Base-by-base conservation (phyloP, 2,329 filamentous ascomycete species). In the Phaeosphaeriaceae sp. region DNA sequence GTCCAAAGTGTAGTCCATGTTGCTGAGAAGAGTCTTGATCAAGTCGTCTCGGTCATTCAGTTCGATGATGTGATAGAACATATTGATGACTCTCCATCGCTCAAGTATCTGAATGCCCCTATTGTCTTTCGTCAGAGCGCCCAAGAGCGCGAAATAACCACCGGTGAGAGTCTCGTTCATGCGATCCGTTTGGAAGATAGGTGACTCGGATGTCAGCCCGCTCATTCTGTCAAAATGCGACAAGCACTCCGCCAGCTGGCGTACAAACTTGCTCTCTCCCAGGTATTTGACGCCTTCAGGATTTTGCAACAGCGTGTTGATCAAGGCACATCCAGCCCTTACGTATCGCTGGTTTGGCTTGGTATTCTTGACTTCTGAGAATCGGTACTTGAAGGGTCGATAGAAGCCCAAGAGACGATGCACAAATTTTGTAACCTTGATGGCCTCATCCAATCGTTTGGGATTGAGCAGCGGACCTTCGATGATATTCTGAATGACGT, bases 21-120 rank as follows among this genome's bases (percentile, higher is more conserved):
- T 95, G 50, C 91, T 90, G 9, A 99, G 84, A 30, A 99, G 85
- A 10, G 94, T 85, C 74, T 94, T 93, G 74, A 98, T 93, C 59
- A 99, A 83, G 75, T 99, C 95, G 48, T 94, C 93, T 2, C 95
- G 90, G 77, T 95, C 91, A 69, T 91, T 93, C 47, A 97, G 84
- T 72, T 98, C 94, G 58, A 97, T 87, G 61, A 99, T 97, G 78
- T 98, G 95, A 75, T 99, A 99, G 84, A 98, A 96, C 93, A 99
- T 99, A 78, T 98, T 98, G 80, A 97, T 94, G 85, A 99, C 96
- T 69, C 93, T 92, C 94, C 95, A 98, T 69, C 93, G 85, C 76
- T 98, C 94, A 73, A 99, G 87, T 80, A 99, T 94, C 61, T 91
- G 88, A 23, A 98, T 84, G 0, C 95, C 95, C 68, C 90, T 92